Evolutionary conservation across 768 basidiomycete species (phyloP).

Genomic region (Lentinula guzmanii): DNA sequence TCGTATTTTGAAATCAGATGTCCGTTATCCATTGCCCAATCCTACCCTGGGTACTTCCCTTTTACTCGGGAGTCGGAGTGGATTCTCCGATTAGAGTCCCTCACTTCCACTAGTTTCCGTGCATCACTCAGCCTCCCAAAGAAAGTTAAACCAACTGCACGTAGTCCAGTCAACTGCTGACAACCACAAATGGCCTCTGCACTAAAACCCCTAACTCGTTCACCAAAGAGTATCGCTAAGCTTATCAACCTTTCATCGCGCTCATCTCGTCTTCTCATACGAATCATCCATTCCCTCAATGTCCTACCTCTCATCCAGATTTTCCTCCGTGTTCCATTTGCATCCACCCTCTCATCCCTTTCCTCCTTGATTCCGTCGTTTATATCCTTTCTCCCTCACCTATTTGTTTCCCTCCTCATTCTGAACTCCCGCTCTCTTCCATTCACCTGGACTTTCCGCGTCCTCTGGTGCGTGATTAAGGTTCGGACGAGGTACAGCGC

Average conservation of each 20-base stretch:
- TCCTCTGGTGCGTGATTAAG: background rate
- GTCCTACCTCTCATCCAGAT: background rate
- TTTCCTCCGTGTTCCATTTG: background rate
- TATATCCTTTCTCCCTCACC: background rate
- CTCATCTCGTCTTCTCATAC: background rate
- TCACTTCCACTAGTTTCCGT: no score
- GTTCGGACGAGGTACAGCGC: background rate
- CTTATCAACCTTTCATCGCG: background rate
- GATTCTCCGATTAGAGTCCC: no score
- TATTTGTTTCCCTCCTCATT: background rate
- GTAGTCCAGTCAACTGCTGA: no score
- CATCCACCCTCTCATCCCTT: background rate
- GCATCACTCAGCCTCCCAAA: no score
- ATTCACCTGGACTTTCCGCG: background rate
- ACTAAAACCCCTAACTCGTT: background rate
- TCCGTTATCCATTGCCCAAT: no score
- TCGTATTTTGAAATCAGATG: background rate
- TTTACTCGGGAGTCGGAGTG: no score
- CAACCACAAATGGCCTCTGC: no score
- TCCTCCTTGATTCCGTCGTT: no score
- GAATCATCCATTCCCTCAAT: background rate
- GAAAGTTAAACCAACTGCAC: no score
- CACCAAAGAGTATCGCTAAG: background rate
- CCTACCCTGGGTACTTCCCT: no score
- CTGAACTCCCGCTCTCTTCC: conserved; percentile 3